Base-by-base conservation (phyloP, 805 yeast species). In the Saturnispora silvae region DNA sequence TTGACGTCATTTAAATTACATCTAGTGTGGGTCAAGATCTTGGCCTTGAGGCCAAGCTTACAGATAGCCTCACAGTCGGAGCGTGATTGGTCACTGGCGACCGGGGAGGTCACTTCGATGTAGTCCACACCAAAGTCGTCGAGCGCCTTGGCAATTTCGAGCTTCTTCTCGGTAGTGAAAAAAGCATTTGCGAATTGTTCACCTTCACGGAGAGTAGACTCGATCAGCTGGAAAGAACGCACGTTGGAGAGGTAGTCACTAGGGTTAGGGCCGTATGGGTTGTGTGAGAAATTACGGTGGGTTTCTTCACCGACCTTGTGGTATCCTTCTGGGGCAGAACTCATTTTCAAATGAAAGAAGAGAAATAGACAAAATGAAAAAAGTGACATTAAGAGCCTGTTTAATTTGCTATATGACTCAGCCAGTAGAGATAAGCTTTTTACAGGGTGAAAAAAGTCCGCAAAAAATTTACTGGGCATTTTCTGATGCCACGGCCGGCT, bases 1-100 rank as follows among this genome's bases (percentile, higher is more conserved):
- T 80, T 73, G 40, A 97, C 98, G 55, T 92, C 98, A 62, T 89
- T 97, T 96, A 89, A 89, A 65, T 89, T 96, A 65, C 98, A 89
- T 64, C 97, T 77, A 50, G 92, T 92, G 61, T 89, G 97, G 34
- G 98, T 89, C 49, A 89, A 73, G 46, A 92, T 85, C 68, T 92
- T 89, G 46, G 96, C 89, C 66, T 82, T 85, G 60, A 89, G 75
- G 9, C 97, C 97, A 50, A 92, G 72, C 69, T 92, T 89, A 72
- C 97, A 92, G 51, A 89, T 89, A 41, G 97, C 96, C 67, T 92
- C 97, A 70, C 97, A 89, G 63, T 89, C 98, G 43, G 58, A 63
- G 58, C 92, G 75, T 42, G 87, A 75, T 68, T 89, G 97, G 61
- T 89, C 97, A 41, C 92, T 78, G 29, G 98, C 97, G 43, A 94